A percentile compares a stretch with the other conserved stretches of the same genome.
These are phyloP conservation scores for Dryas octopetala DNA, from an alignment of 306 rosid genomes.

Conservation along the genomic window DNA sequence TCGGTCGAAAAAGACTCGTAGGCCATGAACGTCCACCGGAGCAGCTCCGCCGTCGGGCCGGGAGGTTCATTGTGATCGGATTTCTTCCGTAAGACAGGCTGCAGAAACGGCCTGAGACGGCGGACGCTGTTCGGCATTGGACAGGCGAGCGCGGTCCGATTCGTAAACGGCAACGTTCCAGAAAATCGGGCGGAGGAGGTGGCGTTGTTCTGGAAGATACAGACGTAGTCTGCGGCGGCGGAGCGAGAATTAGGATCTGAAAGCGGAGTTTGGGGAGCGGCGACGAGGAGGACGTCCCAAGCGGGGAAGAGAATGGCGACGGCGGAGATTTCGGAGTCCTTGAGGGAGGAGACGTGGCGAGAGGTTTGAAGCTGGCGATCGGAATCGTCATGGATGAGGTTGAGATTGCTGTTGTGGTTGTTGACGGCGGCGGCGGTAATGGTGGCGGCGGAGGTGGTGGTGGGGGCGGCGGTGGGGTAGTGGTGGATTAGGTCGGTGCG, in stretches of 20 bases:
- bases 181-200: slow-evolving; percentile 42
- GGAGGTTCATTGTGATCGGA: background rate
- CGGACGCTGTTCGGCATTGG: slow-evolving; percentile 40
- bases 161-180: slow-evolving; percentile 31
- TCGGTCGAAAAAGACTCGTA: slow-evolving; percentile 62
- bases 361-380: slow-evolving; percentile 11
- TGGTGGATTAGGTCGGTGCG: background rate
- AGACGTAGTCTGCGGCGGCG: slow-evolving; percentile 4
- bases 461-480: background rate
- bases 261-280: slow-evolving; percentile 24
- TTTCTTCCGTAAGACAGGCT: slow-evolving; percentile 34
- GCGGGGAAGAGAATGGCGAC: slow-evolving; percentile 55
- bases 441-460: background rate
- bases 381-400: background rate
- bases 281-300: slow-evolving; percentile 64
- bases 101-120: slow-evolving; percentile 40
- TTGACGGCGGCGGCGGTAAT: background rate
- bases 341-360: slow-evolving; percentile 47
- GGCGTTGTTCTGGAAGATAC: slow-evolving; percentile 49
- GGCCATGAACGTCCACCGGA: slow-evolving; percentile 52
- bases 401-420: background rate
- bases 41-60: slow-evolving; percentile 26
- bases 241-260: background rate
- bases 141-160: slow-evolving; percentile 50
- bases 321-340: slow-evolving; percentile 24